phyloP scores from a whole-genome alignment of 768 basidiomycete genomes.

The Xanthoconium stramineum region DNA sequence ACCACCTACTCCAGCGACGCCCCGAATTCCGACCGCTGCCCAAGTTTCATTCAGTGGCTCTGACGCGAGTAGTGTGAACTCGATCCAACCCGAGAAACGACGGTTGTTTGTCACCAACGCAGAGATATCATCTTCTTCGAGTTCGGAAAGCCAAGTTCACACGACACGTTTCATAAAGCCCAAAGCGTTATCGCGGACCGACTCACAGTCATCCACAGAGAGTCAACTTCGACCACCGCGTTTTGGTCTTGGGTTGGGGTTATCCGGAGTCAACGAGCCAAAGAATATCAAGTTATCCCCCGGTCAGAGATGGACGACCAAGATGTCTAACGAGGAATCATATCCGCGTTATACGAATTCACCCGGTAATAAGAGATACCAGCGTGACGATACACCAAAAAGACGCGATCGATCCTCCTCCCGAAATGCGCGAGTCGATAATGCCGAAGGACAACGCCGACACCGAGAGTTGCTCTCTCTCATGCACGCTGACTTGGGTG shows the following conservation, averaged over 20 bases:
- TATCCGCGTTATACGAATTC: slow-evolving; percentile 5
- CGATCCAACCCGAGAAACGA: slow-evolving; percentile 27
- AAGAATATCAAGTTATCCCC: slow-evolving; percentile 11
- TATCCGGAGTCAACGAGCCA: slow-evolving; percentile 13
- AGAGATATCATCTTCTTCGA: slow-evolving; percentile 37
- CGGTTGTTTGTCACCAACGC: slow-evolving; percentile 46
- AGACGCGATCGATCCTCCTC: slow-evolving; percentile 12
- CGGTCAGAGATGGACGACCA: slow-evolving; percentile 17
- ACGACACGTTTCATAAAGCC: slow-evolving; percentile 14
- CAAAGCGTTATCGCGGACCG: slow-evolving; percentile 15
- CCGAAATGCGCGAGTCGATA: neutral
- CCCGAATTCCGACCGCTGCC: slow-evolving; percentile 8
- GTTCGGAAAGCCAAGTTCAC: slow-evolving; percentile 38
- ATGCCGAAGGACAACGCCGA: slow-evolving; percentile 13
- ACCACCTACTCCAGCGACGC: slow-evolving; percentile 14
- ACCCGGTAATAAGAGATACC: slow-evolving; percentile 5
- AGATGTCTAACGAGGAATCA: slow-evolving; percentile 1
- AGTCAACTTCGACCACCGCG: slow-evolving; percentile 24
- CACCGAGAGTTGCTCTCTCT: slow-evolving; percentile 20
- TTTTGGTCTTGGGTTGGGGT: slow-evolving; percentile 30
- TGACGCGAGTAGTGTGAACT: slow-evolving; percentile 35
- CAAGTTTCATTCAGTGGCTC: slow-evolving; percentile 9
- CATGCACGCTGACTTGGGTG: neutral
- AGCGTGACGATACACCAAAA: slow-evolving; percentile 10
- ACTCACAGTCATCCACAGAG: slow-evolving; percentile 22